These are phyloP conservation scores for Phytophthora rubi DNA, from an alignment of 352 stramenopile species.

Conservation along the genomic window DNA sequence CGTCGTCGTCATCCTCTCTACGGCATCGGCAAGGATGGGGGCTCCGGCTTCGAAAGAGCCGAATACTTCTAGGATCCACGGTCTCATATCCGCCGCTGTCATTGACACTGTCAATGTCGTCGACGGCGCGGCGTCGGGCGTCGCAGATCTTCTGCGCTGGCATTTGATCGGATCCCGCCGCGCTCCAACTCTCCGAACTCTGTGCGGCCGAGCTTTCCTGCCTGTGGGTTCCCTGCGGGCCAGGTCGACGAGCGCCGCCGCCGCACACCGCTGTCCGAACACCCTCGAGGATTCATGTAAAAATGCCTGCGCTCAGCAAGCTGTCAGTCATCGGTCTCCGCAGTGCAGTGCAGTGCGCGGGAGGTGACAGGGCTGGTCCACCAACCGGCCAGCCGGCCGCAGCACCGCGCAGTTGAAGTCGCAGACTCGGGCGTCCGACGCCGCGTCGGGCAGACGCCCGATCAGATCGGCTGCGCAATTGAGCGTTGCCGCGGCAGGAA, in stretches of 20 bases:
- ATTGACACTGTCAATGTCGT: background rate
- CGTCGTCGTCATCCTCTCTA: conserved; percentile 18
- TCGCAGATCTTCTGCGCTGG: conserved; percentile 27
- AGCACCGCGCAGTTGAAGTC: conserved; percentile 9
- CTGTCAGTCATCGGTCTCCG: conserved; percentile 28
- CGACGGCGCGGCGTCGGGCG: background rate
- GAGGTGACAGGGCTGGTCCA: background rate
- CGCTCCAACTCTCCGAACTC: conserved; percentile 34
- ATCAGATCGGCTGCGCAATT: background rate
- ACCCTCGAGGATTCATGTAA: conserved; percentile 20
- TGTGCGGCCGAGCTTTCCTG: background rate
- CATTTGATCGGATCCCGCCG: conserved; percentile 4
- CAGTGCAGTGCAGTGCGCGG: conserved; percentile 1
- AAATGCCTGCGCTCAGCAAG: conserved; percentile 32
- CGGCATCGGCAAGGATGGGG: conserved; percentile 20
- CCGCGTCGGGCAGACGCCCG: background rate
- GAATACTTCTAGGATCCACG: conserved; percentile 5
- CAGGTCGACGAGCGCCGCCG: background rate
- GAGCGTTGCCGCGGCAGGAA: conserved; percentile 2
- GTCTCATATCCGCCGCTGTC: conserved; percentile 4
- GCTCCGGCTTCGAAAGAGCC: conserved; percentile 10
- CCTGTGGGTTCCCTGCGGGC: background rate
- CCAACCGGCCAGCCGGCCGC: background rate
- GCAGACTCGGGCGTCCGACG: background rate
- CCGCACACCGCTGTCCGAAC: conserved; percentile 14